Base-by-base conservation (phyloP, 805 yeast species). In the Teunomyces pallodes region DNA sequence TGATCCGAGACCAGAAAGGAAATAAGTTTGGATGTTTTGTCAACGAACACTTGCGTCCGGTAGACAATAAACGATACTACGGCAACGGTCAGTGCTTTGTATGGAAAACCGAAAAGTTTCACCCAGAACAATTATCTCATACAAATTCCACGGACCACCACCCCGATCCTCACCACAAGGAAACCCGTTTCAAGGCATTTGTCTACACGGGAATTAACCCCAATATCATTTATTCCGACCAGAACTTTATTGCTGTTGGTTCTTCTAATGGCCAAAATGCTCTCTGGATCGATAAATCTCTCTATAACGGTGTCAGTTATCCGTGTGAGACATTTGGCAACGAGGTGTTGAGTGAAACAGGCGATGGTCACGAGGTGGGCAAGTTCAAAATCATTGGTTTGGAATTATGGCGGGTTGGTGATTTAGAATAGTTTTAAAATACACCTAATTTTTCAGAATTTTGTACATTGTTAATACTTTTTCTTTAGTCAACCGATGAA, bases 71-170 rank as follows among this genome's bases (percentile, higher is more conserved):
- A 57, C 75, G 88, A 48, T 92, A 84, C 67, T 87, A 84, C 57
- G 99, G 99, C 0, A 91, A 91, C 67, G 97, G 97, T 0, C 97
- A 92, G 64, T 90, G 98, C 61, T 91, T 94, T 58, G 73, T 92
- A 17, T 92, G 97, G 96, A 87, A 84, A 54, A 60, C 79, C n/a
- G 87, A 81, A 52, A 66, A 61, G 74, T 75, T 45, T 63, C 66
- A 55, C 30, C 59, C 55, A 2, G 47, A 48, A 27, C 39, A 50
- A 14, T 39, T 56, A n/a, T 41, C 43, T n/a, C 54, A 51, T 46
- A 16, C 39, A 20, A 38, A 39, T 7, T 32, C 29, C 6, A n/a
- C n/a, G 6, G 14, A 40, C 8, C 27, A 12, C 14, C 36, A 24
- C 10, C 32, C 24, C 8, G 13, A 24, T 9, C 9, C 8, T 13